phyloP scores from a whole-genome alignment of 2,329 filamentous ascomycete genomes.

The Orbilia oligospora region DNA sequence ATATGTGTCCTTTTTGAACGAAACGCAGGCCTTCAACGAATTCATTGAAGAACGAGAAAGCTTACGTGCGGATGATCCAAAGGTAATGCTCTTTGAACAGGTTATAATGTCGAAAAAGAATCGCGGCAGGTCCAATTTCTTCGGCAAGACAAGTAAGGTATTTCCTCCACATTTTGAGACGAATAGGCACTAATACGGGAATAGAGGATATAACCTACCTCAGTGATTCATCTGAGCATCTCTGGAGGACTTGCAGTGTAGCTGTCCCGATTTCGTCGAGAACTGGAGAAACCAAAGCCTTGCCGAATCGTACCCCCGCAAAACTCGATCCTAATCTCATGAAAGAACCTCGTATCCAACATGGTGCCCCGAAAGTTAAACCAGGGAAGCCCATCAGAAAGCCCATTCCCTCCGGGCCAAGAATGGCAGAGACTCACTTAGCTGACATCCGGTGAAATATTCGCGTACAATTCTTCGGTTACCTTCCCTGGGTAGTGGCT shows the following conservation, averaged over 20 bases:
- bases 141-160: constrained; percentile 72
- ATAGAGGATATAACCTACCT: constrained; percentile 73
- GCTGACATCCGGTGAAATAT: constrained; percentile 17
- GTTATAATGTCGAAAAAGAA: constrained; percentile 83
- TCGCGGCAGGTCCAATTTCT: constrained; percentile 76
- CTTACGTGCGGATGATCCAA: constrained; percentile 74
- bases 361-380: constrained; percentile 81
- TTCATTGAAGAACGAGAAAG: constrained; percentile 87
- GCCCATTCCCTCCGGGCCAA: constrained; percentile 63
- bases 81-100: constrained; percentile 84
- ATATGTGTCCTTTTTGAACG: constrained; percentile 75
- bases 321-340: constrained; percentile 88
- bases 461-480: neutral
- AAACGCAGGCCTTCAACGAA: constrained; percentile 82
- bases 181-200: constrained; percentile 55
- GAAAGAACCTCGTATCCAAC: constrained; percentile 91
- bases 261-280: constrained; percentile 70
- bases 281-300: constrained; percentile 69
- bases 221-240: constrained; percentile 80
- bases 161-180: constrained; percentile 65
- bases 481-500: neutral
- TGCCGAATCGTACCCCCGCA: constrained; percentile 76
- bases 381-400: constrained; percentile 63
- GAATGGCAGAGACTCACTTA: constrained; percentile 66
- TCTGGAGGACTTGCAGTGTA: constrained; percentile 78